These are phyloP conservation scores for Lactarius trivialis DNA, from an alignment of 768 basidiomycete species.

Conservation along the genomic window DNA sequence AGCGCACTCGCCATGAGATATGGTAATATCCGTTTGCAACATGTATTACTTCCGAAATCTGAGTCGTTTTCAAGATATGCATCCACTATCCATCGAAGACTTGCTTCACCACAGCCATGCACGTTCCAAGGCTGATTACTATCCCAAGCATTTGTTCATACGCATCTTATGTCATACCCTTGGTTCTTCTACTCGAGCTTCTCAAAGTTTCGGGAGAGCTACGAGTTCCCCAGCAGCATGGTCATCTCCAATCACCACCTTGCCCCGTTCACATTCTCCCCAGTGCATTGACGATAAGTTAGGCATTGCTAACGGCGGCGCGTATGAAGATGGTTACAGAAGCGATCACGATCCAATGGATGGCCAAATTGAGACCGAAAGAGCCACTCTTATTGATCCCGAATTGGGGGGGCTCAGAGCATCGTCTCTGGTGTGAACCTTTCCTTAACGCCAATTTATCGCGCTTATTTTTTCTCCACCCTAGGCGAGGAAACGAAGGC, in stretches of 20 bases:
- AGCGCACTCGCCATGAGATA: constrained; percentile 60
- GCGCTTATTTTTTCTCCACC: constrained; percentile 20
- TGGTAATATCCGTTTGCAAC: constrained; percentile 33
- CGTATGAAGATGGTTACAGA: constrained; percentile 28
- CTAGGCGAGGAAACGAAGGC: constrained; percentile 31
- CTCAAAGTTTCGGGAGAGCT: background rate
- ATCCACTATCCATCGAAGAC: constrained; percentile 69
- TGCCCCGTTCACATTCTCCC: constrained; percentile 34
- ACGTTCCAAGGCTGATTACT: constrained; percentile 68
- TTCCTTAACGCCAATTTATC: background rate
- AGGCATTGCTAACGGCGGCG: constrained; percentile 21
- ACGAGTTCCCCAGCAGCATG: background rate
- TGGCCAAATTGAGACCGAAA: background rate
- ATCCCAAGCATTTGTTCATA: constrained; percentile 61
- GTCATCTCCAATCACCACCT: constrained; percentile 25
- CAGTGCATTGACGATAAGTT: constrained; percentile 21
- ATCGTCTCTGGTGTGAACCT: constrained; percentile 10
- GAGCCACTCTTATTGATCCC: constrained; percentile 24
- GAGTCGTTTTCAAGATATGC: constrained; percentile 40
- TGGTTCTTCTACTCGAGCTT: constrained; percentile 12
- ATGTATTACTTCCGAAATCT: background rate
- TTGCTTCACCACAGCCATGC: constrained; percentile 48
- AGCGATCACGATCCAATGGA: constrained; percentile 17
- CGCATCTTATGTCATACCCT: constrained; percentile 62
- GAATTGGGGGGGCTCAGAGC: constrained; percentile 20